Base-by-base conservation (phyloP, 1,284 basidiomycete species). In the Fomitopsis betulina region DNA sequence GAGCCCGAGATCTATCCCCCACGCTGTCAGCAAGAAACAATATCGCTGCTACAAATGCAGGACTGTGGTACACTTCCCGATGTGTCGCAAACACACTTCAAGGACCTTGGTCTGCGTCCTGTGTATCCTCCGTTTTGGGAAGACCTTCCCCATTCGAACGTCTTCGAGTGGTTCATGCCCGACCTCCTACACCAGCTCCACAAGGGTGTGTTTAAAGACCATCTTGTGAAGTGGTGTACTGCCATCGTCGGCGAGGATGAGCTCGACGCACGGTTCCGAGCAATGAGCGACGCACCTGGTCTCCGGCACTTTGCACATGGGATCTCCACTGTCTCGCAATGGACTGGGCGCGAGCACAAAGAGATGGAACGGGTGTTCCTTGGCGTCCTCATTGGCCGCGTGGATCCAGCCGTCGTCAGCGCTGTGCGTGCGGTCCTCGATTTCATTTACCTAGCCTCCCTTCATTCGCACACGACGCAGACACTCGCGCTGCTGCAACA, bases 131-230 rank as follows among this genome's bases (percentile, higher is more conserved):
- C 39, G 3, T 56, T 56, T 27, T 49, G 55, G 55, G 21, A 17
- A 37, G 56, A 57, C 13, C 60, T 68, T 17, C 68, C 65, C 3
- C 56, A 63, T 53, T 45, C 49, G n/a, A 58, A 72, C 52, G 65
- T 70, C 7, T 63, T 61, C 49, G 13, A 30, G 1, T 53, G 58
- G 17, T 56, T 73, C 13, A 68, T 71, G 2, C 68, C 70, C 3
- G 69, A 75, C 56, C 52, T 69, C 21, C 65, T 74, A 1, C 73
- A 75, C 58, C 70, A 73, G 49, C 59, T 73, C 2, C 66, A 72
- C 53, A 60, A 71, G 55, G 69, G 68, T 2, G 63, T 74, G 9
- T 59, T 72, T 33, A 68, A 71, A 23, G 67, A 72, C 47, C 58
- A 72, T 38, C 67, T 71, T 45, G 59, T 68, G 8, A 25, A 15